A percentile compares a stretch with the other conserved stretches of the same genome.
These are phyloP conservation scores for Leptodermis oblonga DNA, from an alignment of 257 asterid genomes.

Conservation along the genomic window DNA sequence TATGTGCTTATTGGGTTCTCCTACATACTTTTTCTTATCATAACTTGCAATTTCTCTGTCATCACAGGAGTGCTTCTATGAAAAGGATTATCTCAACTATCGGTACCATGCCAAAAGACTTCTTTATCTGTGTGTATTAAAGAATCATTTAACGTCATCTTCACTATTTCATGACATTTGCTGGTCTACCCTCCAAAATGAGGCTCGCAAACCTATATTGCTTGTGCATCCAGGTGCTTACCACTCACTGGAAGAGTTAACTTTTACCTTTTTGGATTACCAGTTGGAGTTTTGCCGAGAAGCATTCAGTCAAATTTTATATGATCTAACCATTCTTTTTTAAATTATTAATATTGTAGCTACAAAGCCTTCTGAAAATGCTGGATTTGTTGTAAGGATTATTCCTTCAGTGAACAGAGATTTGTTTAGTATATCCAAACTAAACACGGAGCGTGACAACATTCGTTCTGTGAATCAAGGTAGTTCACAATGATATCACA, in stretches of 20 bases:
- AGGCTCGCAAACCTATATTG: conserved; percentile 89
- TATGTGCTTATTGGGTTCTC: not conserved
- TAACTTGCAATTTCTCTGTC: conserved; percentile 12
- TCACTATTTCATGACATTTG: conserved; percentile 43
- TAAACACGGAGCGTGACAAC: conserved; percentile 67
- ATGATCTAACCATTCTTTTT: not conserved
- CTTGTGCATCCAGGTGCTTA: conserved; percentile 72
- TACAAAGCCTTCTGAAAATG: conserved; percentile 38
- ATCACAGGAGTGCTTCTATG: conserved; percentile 88
- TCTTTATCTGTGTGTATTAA: conserved; percentile 79
- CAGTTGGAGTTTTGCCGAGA: not conserved
- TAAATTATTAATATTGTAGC: conserved; percentile 33
- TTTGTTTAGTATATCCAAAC: conserved; percentile 58
- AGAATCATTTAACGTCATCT: conserved; percentile 55
- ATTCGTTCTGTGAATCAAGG: conserved; percentile 68
- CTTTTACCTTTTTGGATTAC: not conserved
- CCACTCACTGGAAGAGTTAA: conserved; percentile 10
- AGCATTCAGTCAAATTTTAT: not conserved
- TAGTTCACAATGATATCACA: conserved; percentile 20
- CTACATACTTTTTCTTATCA: not conserved
- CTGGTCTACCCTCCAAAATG: conserved; percentile 82
- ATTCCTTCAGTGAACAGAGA: conserved; percentile 74
- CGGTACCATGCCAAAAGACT: conserved; percentile 93
- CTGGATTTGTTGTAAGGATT: conserved; percentile 58
- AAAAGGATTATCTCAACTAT: conserved; percentile 85